Conservation (phyloP, 2,329 filamentous ascomycete species). For the Stagonosporopsis cucurbitacearum region DNA sequence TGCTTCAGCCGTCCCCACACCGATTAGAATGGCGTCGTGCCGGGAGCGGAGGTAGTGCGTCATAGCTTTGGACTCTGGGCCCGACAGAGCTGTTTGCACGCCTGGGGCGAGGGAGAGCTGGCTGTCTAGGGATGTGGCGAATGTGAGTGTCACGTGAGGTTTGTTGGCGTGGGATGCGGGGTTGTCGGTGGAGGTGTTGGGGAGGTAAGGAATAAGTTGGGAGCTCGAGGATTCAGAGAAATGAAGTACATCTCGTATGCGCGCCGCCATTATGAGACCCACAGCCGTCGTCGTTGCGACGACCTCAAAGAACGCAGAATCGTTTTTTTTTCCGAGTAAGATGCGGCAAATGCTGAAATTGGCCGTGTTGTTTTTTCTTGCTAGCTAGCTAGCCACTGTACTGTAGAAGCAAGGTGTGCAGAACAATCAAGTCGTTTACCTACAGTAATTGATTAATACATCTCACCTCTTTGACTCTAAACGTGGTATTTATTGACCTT, state of each 20-base stretch:
- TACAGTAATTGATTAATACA: too few species aligned
- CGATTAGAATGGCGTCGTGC: constrained; percentile 85
- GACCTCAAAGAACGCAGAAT: too few species aligned
- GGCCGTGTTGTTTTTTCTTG: too few species aligned
- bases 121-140: constrained; percentile 88
- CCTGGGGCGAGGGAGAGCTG: constrained; percentile 78
- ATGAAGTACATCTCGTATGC: constrained; percentile 32
- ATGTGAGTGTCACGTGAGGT: constrained; percentile 72
- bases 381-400: too few species aligned
- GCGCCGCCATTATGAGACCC: constrained; percentile 11
- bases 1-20: constrained; percentile 80
- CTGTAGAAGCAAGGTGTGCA: too few species aligned
- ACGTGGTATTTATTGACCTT: too few species aligned
- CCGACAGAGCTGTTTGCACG: constrained; percentile 82
- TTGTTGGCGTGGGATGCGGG: constrained; percentile 4
- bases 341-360: too few species aligned
- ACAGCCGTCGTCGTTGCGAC: too few species aligned
- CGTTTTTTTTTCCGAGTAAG: too few species aligned
- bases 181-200: constrained; percentile 25
- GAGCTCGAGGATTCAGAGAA: constrained; percentile 55
- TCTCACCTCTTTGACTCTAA: too few species aligned
- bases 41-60: constrained; percentile 85
- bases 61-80: constrained; percentile 85
- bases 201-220: constrained; percentile 61
- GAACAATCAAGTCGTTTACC: too few species aligned